phyloP scores from a whole-genome alignment of 2,329 filamentous ascomycete genomes.

The Helminthosporium solani region DNA sequence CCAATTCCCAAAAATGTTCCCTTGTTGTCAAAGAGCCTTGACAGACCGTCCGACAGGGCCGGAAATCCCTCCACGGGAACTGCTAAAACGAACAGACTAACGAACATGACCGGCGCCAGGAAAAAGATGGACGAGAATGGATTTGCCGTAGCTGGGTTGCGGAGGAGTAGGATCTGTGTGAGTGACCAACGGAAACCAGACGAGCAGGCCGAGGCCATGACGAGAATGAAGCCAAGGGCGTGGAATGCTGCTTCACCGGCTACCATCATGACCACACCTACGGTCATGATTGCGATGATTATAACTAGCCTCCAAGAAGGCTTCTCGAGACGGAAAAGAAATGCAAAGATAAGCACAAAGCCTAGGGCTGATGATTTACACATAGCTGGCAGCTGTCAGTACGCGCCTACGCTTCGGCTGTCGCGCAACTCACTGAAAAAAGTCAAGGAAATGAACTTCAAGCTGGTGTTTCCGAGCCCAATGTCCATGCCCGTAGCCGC shows the following conservation, averaged over 20 bases:
- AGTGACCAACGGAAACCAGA: slow-evolving; percentile 97
- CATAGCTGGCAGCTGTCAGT: slow-evolving; percentile 62
- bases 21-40: slow-evolving; percentile 63
- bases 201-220: slow-evolving; percentile 92
- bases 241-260: slow-evolving; percentile 91
- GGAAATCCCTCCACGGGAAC: slow-evolving; percentile 80
- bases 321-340: slow-evolving; percentile 85
- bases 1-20: slow-evolving; percentile 66
- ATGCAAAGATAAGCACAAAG: slow-evolving; percentile 93
- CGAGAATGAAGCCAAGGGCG: slow-evolving; percentile 80
- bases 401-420: neutral
- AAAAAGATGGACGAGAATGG: slow-evolving; percentile 97
- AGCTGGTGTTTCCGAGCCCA: slow-evolving; percentile 89
- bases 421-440: slow-evolving; percentile 69
- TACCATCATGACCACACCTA: slow-evolving; percentile 97
- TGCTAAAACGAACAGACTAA: slow-evolving; percentile 75
- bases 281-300: slow-evolving; percentile 89
- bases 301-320: slow-evolving; percentile 81
- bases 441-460: slow-evolving; percentile 94
- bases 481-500: slow-evolving; percentile 93
- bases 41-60: slow-evolving; percentile 66
- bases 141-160: slow-evolving; percentile 92
- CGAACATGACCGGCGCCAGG: slow-evolving; percentile 95
- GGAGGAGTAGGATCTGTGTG: slow-evolving; percentile 92
- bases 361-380: slow-evolving; percentile 96